A percentile compares a stretch with the other conserved stretches of the same genome.
phyloP scores from a whole-genome alignment of 345 rosid genomes.

The Ailanthus altissimus region DNA sequence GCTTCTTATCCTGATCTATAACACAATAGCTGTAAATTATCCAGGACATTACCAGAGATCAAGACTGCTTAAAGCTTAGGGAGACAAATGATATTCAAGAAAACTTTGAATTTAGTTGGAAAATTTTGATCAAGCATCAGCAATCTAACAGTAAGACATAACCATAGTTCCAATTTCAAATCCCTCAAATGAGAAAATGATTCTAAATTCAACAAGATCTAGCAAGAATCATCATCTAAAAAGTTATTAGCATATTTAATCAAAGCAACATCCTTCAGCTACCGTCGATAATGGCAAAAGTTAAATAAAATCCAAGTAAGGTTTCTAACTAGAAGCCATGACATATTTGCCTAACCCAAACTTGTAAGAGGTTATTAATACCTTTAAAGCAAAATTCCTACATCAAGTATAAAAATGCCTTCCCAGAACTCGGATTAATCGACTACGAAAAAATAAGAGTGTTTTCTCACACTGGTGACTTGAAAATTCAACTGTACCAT shows the following conservation, averaged over 20 bases:
- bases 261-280: not conserved
- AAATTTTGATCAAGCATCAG: not conserved
- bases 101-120: not conserved
- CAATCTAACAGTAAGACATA: not conserved
- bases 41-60: not conserved
- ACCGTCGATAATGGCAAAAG: not conserved
- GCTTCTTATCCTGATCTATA: not conserved
- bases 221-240: not conserved
- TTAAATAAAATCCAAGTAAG: not conserved
- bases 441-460: not conserved
- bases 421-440: not conserved
- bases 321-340: not conserved
- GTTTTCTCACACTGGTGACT: not conserved
- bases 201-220: not conserved
- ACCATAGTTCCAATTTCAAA: not conserved
- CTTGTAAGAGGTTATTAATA: not conserved
- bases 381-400: not conserved
- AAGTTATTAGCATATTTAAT: not conserved
- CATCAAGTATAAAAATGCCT: not conserved
- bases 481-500: not conserved
- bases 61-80: not conserved
- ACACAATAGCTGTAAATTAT: not conserved
- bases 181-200: not conserved
- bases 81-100: too few relatives aligned
- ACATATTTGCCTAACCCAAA: not conserved